Percentiles rank a stretch among this genome's conserved stretches.
These are phyloP conservation scores for Aquilaria malaccensis DNA, from an alignment of 345 rosid genomes.

Conservation along the genomic window DNA sequence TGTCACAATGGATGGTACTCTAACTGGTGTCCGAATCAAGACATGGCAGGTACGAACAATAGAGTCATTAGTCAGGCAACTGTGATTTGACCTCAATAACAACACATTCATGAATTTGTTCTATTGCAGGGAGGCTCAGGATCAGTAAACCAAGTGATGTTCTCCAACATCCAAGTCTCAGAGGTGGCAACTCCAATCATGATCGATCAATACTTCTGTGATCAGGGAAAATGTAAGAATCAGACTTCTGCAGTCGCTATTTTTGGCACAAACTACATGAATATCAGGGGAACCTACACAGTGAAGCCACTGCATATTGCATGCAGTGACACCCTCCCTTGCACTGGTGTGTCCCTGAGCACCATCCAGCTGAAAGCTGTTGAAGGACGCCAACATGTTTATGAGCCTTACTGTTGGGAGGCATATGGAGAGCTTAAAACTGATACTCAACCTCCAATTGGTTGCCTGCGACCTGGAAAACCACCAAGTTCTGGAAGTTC, in stretches of 20 bases:
- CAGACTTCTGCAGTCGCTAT: constrained; percentile 73
- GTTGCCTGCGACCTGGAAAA: constrained; percentile 48
- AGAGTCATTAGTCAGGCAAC: neutral
- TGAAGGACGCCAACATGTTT: constrained; percentile 22
- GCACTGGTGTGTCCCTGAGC: constrained; percentile 55
- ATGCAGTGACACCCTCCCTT: constrained; percentile 79
- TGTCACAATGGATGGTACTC: constrained; percentile 44
- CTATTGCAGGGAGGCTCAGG: constrained; percentile 79
- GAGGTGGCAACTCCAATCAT: constrained; percentile 66
- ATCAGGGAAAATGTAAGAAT: constrained; percentile 43
- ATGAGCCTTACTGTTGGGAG: constrained; percentile 68
- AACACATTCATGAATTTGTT: neutral
- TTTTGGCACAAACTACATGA: constrained; percentile 54
- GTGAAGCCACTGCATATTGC: constrained; percentile 56
- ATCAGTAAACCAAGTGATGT: constrained; percentile 68
- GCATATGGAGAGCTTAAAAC: constrained; percentile 69
- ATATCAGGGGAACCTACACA: constrained; percentile 77
- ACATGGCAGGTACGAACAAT: constrained; percentile 72
- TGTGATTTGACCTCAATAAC: neutral
- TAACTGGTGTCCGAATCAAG: constrained; percentile 78
- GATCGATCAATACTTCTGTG: constrained; percentile 87
- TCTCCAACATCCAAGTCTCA: constrained; percentile 75
- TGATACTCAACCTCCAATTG: constrained; percentile 51
- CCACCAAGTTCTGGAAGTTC: constrained; percentile 26
- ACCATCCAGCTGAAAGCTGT: constrained; percentile 48